phyloP scores from a whole-genome alignment of 1,284 basidiomycete species.

The Inonotus hispidus region DNA sequence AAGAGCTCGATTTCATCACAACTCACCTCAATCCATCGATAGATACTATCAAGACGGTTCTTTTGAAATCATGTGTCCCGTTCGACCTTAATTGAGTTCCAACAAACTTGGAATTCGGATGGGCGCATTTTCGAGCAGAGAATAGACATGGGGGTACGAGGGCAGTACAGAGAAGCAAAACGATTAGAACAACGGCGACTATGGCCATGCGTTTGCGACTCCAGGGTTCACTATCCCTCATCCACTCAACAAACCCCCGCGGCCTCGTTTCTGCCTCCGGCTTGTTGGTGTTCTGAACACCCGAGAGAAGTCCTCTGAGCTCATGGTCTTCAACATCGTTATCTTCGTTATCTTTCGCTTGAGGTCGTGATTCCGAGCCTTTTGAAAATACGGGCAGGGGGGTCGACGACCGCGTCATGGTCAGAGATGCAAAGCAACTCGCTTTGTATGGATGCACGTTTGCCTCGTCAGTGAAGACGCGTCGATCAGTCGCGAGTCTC shows the following conservation, averaged over 20 bases:
- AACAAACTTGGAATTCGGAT: slow-evolving; percentile 17
- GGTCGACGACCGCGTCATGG: background rate
- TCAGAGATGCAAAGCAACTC: background rate
- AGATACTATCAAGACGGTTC: slow-evolving; percentile 79
- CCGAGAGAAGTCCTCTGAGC: slow-evolving; percentile 15
- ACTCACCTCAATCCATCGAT: slow-evolving; percentile 79
- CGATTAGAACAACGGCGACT: slow-evolving; percentile 1
- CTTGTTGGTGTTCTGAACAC: slow-evolving; percentile 4
- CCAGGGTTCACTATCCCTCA: slow-evolving; percentile 2
- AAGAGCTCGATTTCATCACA: background rate
- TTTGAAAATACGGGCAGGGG: slow-evolving; percentile 1
- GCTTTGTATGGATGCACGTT: background rate
- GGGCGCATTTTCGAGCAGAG: background rate
- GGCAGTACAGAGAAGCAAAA: slow-evolving; percentile 14
- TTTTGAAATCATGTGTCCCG: slow-evolving; percentile 72
- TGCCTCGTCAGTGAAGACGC: background rate
- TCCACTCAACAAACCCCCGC: background rate
- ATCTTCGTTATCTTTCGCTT: background rate
- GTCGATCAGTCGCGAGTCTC: slow-evolving; percentile 7
- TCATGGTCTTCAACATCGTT: slow-evolving; percentile 10
- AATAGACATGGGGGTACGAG: slow-evolving; percentile 6
- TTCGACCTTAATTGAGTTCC: slow-evolving; percentile 39
- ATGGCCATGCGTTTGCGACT: slow-evolving; percentile 8
- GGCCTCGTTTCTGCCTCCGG: background rate
- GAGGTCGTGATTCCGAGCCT: background rate